phyloP scores from a whole-genome alignment of 2,329 filamentous ascomycete species.

The Hymenoscyphus fructigenus region DNA sequence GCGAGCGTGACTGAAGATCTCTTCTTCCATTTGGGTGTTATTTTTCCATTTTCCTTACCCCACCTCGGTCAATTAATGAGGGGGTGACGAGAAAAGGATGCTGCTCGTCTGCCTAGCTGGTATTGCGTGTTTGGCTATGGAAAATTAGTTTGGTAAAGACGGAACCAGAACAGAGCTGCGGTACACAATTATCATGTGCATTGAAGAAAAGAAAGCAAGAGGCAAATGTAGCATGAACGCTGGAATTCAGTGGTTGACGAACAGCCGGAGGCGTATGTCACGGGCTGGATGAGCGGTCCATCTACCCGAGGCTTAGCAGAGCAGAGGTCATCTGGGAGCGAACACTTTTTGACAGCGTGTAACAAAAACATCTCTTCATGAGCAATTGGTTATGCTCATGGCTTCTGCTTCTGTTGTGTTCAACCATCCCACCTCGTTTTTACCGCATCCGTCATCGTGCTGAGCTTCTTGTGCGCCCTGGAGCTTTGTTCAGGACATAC shows the following conservation, averaged over 20 bases:
- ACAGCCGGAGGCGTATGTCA: not conserved
- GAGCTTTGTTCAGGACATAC: not conserved
- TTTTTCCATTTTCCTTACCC: not conserved
- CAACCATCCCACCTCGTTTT: not conserved
- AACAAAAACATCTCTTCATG: not conserved
- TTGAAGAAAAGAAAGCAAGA: not conserved
- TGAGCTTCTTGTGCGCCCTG: not conserved
- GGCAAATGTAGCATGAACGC: not conserved
- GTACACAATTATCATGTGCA: not conserved
- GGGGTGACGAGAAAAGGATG: not conserved
- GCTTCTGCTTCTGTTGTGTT: not conserved
- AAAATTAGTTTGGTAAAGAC: not conserved
- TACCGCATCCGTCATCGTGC: not conserved
- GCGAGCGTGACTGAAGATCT: not conserved
- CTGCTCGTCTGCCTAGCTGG: no score
- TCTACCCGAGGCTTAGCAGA: not conserved
- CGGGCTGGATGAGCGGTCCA: not conserved
- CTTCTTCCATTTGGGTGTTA: not conserved
- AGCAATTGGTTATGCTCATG: not conserved
- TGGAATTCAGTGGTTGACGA: not conserved
- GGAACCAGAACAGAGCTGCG: not conserved
- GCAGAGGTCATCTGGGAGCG: not conserved
- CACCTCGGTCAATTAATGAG: not conserved
- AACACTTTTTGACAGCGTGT: not conserved
- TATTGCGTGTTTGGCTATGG: no score